These are phyloP conservation scores for Ogataea saltuana DNA, from an alignment of 805 yeast genomes.

Conservation along the genomic window DNA sequence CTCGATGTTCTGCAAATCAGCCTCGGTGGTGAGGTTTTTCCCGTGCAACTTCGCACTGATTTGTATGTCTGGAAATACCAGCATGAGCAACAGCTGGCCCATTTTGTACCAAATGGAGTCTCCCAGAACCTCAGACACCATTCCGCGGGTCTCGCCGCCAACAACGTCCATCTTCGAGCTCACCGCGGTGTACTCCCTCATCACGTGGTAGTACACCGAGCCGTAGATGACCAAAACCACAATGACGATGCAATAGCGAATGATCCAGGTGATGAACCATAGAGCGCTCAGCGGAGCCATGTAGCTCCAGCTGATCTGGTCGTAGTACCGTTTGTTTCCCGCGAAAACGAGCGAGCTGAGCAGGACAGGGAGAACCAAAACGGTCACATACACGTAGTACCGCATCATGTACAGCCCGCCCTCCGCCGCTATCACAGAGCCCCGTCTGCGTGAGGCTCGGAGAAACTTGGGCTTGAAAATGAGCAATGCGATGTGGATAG, in stretches of 20 bases:
- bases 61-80: conserved; percentile 35
- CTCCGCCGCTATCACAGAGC: conserved; percentile 40
- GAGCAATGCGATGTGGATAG: conserved; percentile 75
- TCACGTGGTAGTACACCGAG: conserved; percentile 71
- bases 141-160: conserved; percentile 17
- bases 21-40: conserved; percentile 26
- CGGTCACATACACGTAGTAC: conserved; percentile 54
- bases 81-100: conserved; percentile 30
- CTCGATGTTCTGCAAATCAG: conserved; percentile 31
- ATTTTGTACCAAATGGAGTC: conserved; percentile 36
- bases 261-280: conserved; percentile 85
- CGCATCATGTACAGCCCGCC: conserved; percentile 73
- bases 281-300: conserved; percentile 64
- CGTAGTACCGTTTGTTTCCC: conserved; percentile 51
- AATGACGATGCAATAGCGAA: conserved; percentile 67
- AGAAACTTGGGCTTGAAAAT: conserved; percentile 61
- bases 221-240: conserved; percentile 64
- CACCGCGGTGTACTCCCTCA: conserved; percentile 56
- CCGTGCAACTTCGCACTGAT: conserved; percentile 35
- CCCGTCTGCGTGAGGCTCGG: conserved; percentile 33
- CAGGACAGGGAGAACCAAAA: conserved; percentile 61
- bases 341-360: conserved; percentile 76
- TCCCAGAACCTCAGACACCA: conserved; percentile 25
- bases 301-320: conserved; percentile 76
- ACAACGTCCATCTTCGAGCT: conserved; percentile 41